Evolutionary conservation across 495 filamentous ascomycete species (phyloP), one percentile per base, ranked within the genome.

Genomic region (Tuber calosporum): DNA sequence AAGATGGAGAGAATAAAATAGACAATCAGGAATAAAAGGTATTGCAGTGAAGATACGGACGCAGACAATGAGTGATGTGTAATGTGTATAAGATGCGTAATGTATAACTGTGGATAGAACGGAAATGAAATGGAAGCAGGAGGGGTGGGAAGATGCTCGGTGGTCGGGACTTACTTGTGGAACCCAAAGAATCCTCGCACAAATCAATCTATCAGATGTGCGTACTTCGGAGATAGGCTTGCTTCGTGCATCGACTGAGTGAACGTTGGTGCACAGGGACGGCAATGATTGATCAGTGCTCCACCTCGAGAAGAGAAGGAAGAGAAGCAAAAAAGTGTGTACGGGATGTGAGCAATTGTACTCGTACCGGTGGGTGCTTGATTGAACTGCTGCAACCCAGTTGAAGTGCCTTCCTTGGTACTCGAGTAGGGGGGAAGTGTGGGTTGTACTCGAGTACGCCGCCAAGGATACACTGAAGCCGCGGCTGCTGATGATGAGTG

Each of bases 151-250:
- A 73, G 70, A 68, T 69, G 69, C 75, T 77, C 69, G 75, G 75
- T 78, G 76, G 76, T 77, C 70, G 76, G 67, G 71, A 73, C 76
- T 78, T 75, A 68, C 42, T 70, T 67, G 76, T 78, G 76, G 67
- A 77, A 78, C 76, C 66, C 70, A 76, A 42, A 72, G 26, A 68
- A 78, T 77, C 76, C 76, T 77, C 53, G 76, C n/a, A 73, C 42
- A 68, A 77, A 73, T 73, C 77, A 78, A 78, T 78, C 71, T 78
- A 78, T 78, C 68, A 78, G 76, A 78, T 78, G 75, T 74, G 69
- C 67, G 74, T 78, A 78, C 76, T 71, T 74, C 76, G 76, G 76
- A 78, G 76, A 78, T 78, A 78, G 76, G 48, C 76, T 78, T 78
- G 76, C 76, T 68, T 78, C 72, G 71, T 78, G 76, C 76, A 78